phyloP scores from a whole-genome alignment of 352 stramenopile genomes.

The Globisporangium radiosum region DNA sequence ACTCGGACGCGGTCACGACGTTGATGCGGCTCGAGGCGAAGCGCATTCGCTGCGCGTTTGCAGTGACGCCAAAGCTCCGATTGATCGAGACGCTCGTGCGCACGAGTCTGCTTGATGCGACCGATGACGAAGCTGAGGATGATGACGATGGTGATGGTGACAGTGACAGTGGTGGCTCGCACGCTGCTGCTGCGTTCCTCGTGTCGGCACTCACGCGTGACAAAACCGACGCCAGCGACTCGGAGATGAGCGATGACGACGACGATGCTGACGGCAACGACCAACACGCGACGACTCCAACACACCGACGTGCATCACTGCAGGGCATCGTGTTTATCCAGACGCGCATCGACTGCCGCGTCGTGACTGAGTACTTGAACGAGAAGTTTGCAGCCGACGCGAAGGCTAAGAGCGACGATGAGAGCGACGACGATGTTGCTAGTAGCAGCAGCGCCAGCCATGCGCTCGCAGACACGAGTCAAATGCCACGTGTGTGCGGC shows the following conservation, averaged over 20 bases:
- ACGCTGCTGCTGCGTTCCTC: conserved; percentile 1
- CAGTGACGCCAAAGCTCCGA: conserved; percentile 39
- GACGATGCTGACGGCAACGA: not conserved
- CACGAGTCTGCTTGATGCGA: conserved; percentile 21
- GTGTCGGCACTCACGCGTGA: not conserved
- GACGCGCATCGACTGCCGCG: conserved; percentile 71
- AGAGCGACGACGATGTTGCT: conserved; percentile 13
- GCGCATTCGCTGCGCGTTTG: conserved; percentile 32
- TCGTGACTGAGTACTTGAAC: conserved; percentile 77
- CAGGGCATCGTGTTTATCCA: conserved; percentile 84
- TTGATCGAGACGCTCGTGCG: conserved; percentile 57
- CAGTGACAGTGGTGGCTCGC: not conserved
- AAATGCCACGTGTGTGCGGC: conserved; percentile 24
- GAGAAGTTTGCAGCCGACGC: conserved; percentile 29
- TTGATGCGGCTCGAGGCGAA: conserved; percentile 42
- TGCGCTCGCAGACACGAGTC: not conserved
- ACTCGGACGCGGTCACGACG: conserved; percentile 43
- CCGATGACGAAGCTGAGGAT: conserved; percentile 15
- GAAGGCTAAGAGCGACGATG: not conserved
- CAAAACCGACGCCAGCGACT: not conserved
- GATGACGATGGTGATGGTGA: conserved; percentile 17
- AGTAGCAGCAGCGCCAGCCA: not conserved
- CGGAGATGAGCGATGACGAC: not conserved
- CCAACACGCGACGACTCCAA: too few relatives aligned
- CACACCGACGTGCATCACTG: conserved; percentile 8